Base-by-base conservation (phyloP, 495 filamentous ascomycete genomes). In the Podospora anserina region DNA sequence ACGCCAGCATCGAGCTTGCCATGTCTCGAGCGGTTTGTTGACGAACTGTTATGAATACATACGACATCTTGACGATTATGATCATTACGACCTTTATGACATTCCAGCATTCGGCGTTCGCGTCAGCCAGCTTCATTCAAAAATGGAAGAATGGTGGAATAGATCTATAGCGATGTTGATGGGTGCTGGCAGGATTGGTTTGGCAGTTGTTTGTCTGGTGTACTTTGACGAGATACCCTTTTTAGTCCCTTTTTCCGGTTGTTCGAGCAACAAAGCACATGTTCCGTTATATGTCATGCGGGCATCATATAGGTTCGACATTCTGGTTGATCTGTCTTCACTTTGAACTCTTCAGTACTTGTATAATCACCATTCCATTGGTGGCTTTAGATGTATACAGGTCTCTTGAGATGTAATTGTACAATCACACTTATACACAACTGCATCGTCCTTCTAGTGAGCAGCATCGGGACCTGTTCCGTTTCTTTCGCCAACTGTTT, bases 401-500 rank as follows among this genome's bases (percentile, higher is more conserved):
- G 34, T 23, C 34, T 49, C 13, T 3, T 18, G 39, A 49, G 30
- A 32, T 7, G 7, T 49, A 49, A 16, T 13, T 49, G 39, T 49
- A 49, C 39, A 49, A 11, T 11, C 39, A 49, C 13, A 11, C 13
- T 16, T 49, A 49, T 49, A 49, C 39, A 49, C 0, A 49, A 11
- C 15, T 11, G 13, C 6, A 32, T 32, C 4, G 4, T 32, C 39
- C 7, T 13, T 16, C 73, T 67, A 68, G 30, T 77, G 76, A 23
- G 71, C 70, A 61, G 74, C 76, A 71, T 80, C 80, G 2, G 81
- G 82, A 3, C 79, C 82, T 6, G 76, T 73, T 18, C 72, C 79
- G 66, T 85, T 85, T 66, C 71, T 82, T 75, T 85, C 83, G 34
- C 84, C 84, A 49, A 85, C 83, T 86, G 64, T 60, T 3, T 32